Evolutionary conservation across 306 rosid species (phyloP).

Genomic region (Geum urbanum): DNA sequence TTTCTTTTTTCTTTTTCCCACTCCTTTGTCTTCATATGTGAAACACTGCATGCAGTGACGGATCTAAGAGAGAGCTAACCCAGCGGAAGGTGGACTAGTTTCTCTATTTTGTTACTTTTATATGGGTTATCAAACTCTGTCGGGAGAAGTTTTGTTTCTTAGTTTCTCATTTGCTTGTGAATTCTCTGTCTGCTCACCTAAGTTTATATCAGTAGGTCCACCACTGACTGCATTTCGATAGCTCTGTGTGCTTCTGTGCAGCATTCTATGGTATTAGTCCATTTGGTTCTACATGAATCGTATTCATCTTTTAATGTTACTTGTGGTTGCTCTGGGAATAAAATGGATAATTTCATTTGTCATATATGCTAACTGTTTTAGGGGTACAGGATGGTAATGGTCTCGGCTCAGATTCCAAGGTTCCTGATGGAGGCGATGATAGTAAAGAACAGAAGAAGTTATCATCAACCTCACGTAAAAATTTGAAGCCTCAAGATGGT

Average conservation of each 20-base stretch:
- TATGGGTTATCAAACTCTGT: too few species aligned
- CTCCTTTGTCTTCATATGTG: not conserved
- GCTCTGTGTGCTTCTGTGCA: not conserved
- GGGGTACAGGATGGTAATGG: constrained; percentile 54
- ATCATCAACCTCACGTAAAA: constrained; percentile 35
- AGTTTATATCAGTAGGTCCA: too few species aligned
- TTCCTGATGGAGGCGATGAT: constrained; percentile 37
- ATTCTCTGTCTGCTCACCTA: too few species aligned
- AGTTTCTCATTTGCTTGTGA: too few species aligned
- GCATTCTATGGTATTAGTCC: not conserved
- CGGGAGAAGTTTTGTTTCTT: too few species aligned
- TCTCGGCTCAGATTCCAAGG: constrained; percentile 38
- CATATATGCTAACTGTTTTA: constrained; percentile 13
- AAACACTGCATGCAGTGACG: not conserved
- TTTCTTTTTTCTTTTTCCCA: too few species aligned
- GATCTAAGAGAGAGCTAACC: too few species aligned
- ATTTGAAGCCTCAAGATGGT: constrained; percentile 31
- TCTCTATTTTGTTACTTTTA: too few species aligned
- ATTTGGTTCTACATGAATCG: constrained; percentile 5
- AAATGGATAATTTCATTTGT: not conserved
- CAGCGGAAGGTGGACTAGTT: too few species aligned
- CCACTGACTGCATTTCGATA: too few species aligned
- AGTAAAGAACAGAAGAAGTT: constrained; percentile 24
- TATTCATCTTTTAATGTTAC: not conserved
- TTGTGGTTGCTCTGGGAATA: not conserved